Percentiles rank a stretch among this genome's conserved stretches.
Conservation (phyloP, 2,329 filamentous ascomycete species). For the Ceratocystis cacaofunesta region DNA sequence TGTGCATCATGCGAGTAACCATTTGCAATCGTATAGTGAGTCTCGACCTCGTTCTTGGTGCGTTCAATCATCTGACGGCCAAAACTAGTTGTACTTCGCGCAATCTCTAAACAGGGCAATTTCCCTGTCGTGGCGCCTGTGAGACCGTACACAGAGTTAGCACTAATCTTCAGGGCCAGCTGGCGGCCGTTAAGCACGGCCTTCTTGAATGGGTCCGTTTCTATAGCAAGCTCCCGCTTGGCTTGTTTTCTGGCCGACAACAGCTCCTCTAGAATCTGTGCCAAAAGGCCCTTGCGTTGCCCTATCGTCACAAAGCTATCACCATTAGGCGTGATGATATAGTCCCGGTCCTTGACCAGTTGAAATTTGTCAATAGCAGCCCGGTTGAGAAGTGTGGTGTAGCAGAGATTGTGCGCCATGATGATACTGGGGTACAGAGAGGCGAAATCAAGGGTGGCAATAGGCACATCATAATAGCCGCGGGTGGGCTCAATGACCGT, state of each 20-base stretch:
- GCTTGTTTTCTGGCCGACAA: conserved; percentile 85
- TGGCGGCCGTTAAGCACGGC: conserved; percentile 96
- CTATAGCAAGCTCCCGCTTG: conserved; percentile 73
- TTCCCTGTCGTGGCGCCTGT: conserved; percentile 95
- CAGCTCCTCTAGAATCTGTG: conserved; percentile 91
- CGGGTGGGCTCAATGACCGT: conserved; percentile 93
- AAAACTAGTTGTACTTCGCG: conserved; percentile 92
- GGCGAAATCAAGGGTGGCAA: conserved; percentile 95
- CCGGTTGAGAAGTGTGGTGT: conserved; percentile 72
- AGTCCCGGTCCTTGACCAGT: conserved; percentile 79
- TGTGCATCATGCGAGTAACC: conserved; percentile 89
- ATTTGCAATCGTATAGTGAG: conserved; percentile 78
- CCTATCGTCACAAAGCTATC: conserved; percentile 84
- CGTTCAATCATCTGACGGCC: conserved; percentile 98
- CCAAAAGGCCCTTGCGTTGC: conserved; percentile 77
- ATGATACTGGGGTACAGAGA: conserved; percentile 98
- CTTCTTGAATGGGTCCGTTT: conserved; percentile 94
- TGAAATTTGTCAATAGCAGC: conserved; percentile 63
- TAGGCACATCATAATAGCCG: conserved; percentile 86
- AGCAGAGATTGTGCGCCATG: conserved; percentile 95
- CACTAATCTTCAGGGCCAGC: conserved; percentile 86
- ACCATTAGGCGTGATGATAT: conserved; percentile 88
- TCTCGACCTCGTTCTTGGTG: conserved; percentile 91
- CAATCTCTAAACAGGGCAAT: conserved; percentile 84
- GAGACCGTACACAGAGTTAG: conserved; percentile 94